Percentiles rank a stretch among this genome's conserved stretches.
phyloP scores from a whole-genome alignment of 2,329 filamentous ascomycete species.

The Cercospora brassicicola region DNA sequence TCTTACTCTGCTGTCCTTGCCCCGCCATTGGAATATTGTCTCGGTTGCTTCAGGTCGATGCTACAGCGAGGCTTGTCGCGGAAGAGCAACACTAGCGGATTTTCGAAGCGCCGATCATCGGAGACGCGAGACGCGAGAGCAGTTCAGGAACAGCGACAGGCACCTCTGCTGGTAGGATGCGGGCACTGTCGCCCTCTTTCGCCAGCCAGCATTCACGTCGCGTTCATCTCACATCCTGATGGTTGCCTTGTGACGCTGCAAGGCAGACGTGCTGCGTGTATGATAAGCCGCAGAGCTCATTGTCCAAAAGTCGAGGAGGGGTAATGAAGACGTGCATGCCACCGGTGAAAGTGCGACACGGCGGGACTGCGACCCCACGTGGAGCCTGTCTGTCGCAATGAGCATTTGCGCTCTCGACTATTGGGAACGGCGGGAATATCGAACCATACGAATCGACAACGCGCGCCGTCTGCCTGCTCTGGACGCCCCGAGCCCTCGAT shows the following conservation, averaged over 20 bases:
- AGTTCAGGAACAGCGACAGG: background rate
- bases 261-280: background rate
- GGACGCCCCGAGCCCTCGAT: background rate
- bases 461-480: background rate
- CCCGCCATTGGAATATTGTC: slow-evolving; percentile 10
- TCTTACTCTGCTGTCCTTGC: slow-evolving; percentile 34
- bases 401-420: background rate
- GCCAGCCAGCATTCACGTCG: background rate
- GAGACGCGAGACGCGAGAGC: background rate
- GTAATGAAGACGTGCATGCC: background rate
- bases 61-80: background rate
- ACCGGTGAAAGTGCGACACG: background rate
- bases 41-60: background rate
- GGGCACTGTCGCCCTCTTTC: background rate
- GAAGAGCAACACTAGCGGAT: background rate
- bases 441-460: background rate
- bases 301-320: background rate
- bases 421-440: background rate
- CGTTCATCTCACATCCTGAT: background rate
- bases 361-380: background rate
- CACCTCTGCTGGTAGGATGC: background rate
- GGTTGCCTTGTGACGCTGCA: background rate
- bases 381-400: background rate
- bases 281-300: background rate
- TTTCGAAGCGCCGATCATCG: slow-evolving; percentile 7